A percentile compares a stretch with the other conserved stretches of the same genome.
phyloP scores from a whole-genome alignment of 441 rosid genomes.

The Flueggea neowawraea region DNA sequence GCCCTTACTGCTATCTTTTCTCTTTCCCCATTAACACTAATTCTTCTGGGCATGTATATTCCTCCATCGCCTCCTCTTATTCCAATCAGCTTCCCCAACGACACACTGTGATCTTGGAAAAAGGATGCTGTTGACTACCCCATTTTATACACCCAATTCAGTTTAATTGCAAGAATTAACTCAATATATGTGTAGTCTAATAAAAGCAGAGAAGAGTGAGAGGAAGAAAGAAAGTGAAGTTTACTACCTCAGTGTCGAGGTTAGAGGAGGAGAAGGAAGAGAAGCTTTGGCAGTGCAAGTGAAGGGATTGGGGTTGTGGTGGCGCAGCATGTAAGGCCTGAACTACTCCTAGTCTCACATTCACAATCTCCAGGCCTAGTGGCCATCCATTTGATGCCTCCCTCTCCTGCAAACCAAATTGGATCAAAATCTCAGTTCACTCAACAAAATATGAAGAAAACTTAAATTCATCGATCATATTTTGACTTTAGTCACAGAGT shows the following conservation, averaged over 20 bases:
- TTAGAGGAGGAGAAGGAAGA: constrained; percentile 49
- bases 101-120: constrained; percentile 41
- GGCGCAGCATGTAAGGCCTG: constrained; percentile 25
- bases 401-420: not conserved
- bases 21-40: constrained; percentile 12
- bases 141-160: too few species aligned
- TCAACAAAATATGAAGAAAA: not conserved
- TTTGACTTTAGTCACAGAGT: too few species aligned
- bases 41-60: constrained; percentile 24
- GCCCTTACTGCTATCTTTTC: constrained; percentile 4
- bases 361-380: constrained; percentile 47
- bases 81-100: constrained; percentile 50
- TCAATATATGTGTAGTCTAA: too few species aligned
- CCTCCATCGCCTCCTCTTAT: constrained; percentile 28
- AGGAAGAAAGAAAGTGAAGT: not conserved
- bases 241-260: constrained; percentile 50
- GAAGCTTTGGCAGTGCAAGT: constrained; percentile 23
- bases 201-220: too few species aligned
- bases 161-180: too few species aligned
- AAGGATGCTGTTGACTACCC: constrained; percentile 51
- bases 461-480: too few species aligned
- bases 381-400: constrained; percentile 50
- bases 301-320: constrained; percentile 20
- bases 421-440: not conserved
- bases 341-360: constrained; percentile 26